Conservation (phyloP, 306 rosid species). For the Biancaea sappan region DNA sequence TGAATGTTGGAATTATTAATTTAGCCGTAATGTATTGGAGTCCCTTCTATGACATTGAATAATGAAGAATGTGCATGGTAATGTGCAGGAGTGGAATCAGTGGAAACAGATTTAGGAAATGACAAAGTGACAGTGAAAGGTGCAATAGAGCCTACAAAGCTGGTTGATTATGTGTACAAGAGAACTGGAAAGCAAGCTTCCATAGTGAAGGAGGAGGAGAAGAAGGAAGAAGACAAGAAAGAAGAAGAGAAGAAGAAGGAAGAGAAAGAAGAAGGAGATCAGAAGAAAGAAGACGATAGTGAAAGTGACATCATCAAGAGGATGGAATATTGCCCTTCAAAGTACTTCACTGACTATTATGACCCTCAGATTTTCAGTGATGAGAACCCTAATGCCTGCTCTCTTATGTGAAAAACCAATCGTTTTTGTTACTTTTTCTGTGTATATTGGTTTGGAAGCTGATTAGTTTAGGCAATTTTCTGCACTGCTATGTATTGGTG, state of each 20-base stretch:
- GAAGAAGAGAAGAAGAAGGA: constrained; percentile 40
- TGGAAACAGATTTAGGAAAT: constrained; percentile 69
- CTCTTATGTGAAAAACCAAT: constrained; percentile 54
- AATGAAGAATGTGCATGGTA: not conserved
- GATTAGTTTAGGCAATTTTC: constrained; percentile 29
- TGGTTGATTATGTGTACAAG: constrained; percentile 69
- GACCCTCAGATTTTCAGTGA: constrained; percentile 79
- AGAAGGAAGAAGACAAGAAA: constrained; percentile 52
- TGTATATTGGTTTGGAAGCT: constrained; percentile 29
- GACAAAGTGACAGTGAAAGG: constrained; percentile 79
- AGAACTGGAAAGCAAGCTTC: constrained; percentile 73
- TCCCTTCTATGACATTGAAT: not conserved
- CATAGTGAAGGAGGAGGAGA: constrained; percentile 62
- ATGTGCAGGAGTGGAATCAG: constrained; percentile 88
- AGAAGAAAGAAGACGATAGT: constrained; percentile 48
- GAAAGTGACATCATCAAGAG: constrained; percentile 55
- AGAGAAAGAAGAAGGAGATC: constrained; percentile 48
- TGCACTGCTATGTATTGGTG: constrained; percentile 12
- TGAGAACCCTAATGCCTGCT: constrained; percentile 91
- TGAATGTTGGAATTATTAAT: too few relatives aligned
- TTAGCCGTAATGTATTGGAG: too few relatives aligned
- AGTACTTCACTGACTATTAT: constrained; percentile 53
- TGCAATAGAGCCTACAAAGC: constrained; percentile 58
- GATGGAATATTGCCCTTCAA: constrained; percentile 68
- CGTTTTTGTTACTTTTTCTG: not conserved